Percentiles rank a stretch among this genome's conserved stretches.
Evolutionary conservation across 2,329 filamentous ascomycete genomes (phyloP).

Genomic region (Phoma sp.): DNA sequence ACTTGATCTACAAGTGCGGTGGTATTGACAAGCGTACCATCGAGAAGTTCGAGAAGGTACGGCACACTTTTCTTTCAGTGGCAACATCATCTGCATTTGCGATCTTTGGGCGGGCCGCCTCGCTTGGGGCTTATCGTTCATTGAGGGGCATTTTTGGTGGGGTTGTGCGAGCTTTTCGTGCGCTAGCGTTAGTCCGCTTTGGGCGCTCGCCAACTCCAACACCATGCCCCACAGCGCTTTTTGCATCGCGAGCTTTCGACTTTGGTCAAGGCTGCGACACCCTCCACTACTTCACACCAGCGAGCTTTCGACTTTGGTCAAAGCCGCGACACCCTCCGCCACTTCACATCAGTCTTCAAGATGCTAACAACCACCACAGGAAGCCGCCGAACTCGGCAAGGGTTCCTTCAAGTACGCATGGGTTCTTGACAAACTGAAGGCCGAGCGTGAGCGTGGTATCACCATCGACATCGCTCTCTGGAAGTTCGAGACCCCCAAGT

Average conservation of each 20-base stretch:
- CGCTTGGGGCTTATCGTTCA: constrained; percentile 34
- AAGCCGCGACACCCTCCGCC: not conserved
- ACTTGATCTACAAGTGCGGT: constrained; percentile 99
- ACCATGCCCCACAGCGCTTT: constrained; percentile 40
- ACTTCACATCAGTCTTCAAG: constrained; percentile 24
- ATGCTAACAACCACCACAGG: constrained; percentile 63
- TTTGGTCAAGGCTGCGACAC: not conserved
- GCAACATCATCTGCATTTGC: constrained; percentile 17
- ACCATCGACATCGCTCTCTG: constrained; percentile 99
- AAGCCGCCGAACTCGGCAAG: constrained; percentile 99
- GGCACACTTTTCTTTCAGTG: constrained; percentile 41
- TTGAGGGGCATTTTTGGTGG: constrained; percentile 51
- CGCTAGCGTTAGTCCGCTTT: constrained; percentile 44
- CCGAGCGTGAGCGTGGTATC: constrained; percentile 99
- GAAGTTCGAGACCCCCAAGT: constrained; percentile 99
- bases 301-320: constrained; percentile 8
- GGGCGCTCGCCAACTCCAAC: constrained; percentile 39
- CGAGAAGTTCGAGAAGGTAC: constrained; percentile 99
- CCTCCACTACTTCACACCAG: not conserved
- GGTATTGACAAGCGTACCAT: constrained; percentile 99
- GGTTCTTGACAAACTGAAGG: constrained; percentile 99
- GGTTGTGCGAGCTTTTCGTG: constrained; percentile 49
- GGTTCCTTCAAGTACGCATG: constrained; percentile 99
- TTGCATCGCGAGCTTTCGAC: constrained; percentile 13
- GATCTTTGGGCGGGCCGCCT: constrained; percentile 33